Base-by-base conservation (phyloP, 2,329 filamentous ascomycete genomes). In the Didymella arachidicola region DNA sequence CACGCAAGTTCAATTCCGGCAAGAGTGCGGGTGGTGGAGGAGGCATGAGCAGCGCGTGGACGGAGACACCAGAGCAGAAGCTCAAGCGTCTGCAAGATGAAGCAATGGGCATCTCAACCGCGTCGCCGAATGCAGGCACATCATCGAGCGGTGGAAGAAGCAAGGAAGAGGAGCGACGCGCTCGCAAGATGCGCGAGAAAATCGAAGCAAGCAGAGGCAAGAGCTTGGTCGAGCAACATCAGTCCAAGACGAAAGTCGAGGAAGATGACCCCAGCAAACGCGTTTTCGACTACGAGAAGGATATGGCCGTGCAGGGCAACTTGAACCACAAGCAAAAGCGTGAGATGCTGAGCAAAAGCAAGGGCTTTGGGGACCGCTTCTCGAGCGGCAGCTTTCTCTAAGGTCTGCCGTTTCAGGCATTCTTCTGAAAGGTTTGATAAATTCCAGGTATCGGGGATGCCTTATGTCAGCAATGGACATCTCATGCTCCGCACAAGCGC, bases 271-370 rank as follows among this genome's bases (percentile, higher is more conserved):
- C 95, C 0, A 97, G 92, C 76, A 89, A 90, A 77, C 84, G 94
- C 60, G 89, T 87, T 0, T 98, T 98, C 78, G 92, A 97, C 79
- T 85, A 88, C 62, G 92, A 97, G 76, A 98, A 97, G 80, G 95
- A 98, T 76, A 97, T 98, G 87, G 89, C 87, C 38, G 79, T 91
- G 2, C 89, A 89, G 8, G 86, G 87, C 18, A 87, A 86, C 69
- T 87, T 97, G 52, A 89, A 87, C 26, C 81, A 87, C 64, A 83
- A 88, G 34, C 88, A 97, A 80, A 86, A 89, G 66, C 86, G 86
- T 68, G 90, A 97, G 67, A 81, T 98, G 80, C 76, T 97, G 59
- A 89, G 86, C 65, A 89, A 90, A 72, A 90, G 92, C 4, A 86
- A 88, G 16, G 89, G 93, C 69, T 97, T 97, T 78, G 88, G 90